Evolutionary conservation across 345 rosid genomes (phyloP), one percentile per base, ranked within the genome.

Genomic region (Dimocarpus longan): DNA sequence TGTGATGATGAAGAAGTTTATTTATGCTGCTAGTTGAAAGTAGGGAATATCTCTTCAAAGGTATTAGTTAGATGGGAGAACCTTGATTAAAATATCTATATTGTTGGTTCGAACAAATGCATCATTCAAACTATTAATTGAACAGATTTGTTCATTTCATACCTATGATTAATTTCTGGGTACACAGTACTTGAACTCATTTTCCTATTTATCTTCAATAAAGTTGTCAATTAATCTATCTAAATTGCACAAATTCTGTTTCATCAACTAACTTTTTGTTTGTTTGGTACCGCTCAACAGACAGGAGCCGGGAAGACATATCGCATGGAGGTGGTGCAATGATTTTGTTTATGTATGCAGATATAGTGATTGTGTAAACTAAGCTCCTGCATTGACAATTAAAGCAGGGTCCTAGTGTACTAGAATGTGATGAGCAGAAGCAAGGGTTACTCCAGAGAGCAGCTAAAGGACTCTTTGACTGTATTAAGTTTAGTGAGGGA

Each of bases 281-380:
- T 43, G 19, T 81, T 78, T 81, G 68, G 68, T 52, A 22, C 28
- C 12, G 9, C 24, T n/a, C 28, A 72, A 77, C 95, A 91, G 98
- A 95, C 98, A 19, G 98, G 98, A 77, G 98, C 98, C 48, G 95
- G 94, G 80, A 93, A 95, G 91, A 95, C 97, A 12, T 92, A 87
- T 68, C 85, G 90, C 86, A 93, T 92, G 92, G 98, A 95, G 98
- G 98, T 93, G 66, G 74, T 69, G n/a, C 50, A 15, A 65, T 71
- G 52, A 46, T 42, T 52, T 16, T 9, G 43, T 10, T 21, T 18
- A 66, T 64, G 19, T 48, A 64, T 71, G 57, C 57, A 43, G 63
- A 40, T 54, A 39, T 70, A 64, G 3, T 70, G 24, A 5, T 40
- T 43, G 48, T 50, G 13, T 68, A 79, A 13, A 4, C 52, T 46